Evolutionary conservation across 345 rosid genomes (phyloP), one percentile per base, ranked within the genome.

Genomic region (Mangifera indica): DNA sequence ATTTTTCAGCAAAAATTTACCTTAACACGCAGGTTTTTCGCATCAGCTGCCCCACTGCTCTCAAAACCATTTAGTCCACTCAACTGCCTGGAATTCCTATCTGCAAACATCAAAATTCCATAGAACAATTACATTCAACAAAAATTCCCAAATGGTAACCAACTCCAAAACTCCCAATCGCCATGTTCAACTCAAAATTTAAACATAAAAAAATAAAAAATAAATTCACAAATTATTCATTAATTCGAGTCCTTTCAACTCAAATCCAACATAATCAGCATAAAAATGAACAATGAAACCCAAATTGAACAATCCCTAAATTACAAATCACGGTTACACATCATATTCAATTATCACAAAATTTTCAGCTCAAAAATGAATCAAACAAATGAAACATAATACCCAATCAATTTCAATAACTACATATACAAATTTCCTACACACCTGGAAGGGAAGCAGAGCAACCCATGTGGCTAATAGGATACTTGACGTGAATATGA

Each of bases 11-110:
- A 22, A 51, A 48, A 58, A 60, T 2, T 71, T 59, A 93, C 98
- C 97, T 93, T 93, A 1, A 89, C 96, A 37, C 98, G 98, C 66
- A 93, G 82, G 76, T 86, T 90, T 71, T 91, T 91, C 0, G 94
- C 85, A 73, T 91, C 98, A 45, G 76, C 29, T 21, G 78, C 72
- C 37, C 70, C 88, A 10, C 77, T 78, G 69, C 68, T 84, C 53
- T 89, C 98, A 3, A 85, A 70, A 66, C 68, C 73, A 70, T 71
- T 90, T 70, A 90, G 84, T 76, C 91, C 90, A 78, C 82, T 72
- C 25, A 84, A 74, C 59, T 80, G 74, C 73, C 92, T 91, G 62
- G 97, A 79, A 74, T 77, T 86, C 82, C 96, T 85, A 71, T 82
- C 97, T 85, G 78, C 78, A 74, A 79, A 25, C 76, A 65, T 66